A percentile compares a stretch with the other conserved stretches of the same genome.
Evolutionary conservation across 305 asterid genomes (phyloP).

Genomic region (Rubia peregrina): DNA sequence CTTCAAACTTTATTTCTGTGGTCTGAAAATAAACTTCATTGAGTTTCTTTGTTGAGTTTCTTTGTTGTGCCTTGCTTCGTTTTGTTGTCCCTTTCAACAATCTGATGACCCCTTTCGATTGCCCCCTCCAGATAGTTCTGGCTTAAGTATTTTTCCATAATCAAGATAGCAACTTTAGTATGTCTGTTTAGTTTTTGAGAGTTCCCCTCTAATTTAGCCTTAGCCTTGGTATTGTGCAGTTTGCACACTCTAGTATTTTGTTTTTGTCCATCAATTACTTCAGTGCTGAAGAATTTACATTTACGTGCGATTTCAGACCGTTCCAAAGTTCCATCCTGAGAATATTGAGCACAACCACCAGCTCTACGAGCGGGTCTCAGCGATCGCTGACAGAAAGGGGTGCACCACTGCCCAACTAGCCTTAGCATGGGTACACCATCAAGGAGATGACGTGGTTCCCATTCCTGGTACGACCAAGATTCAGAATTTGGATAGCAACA

Average conservation of each 20-base stretch:
- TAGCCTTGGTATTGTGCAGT: neutral
- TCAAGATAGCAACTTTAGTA: neutral
- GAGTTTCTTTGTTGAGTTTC: too few species aligned
- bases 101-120: neutral
- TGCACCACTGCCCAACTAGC: slow-evolving; percentile 11
- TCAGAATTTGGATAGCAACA: slow-evolving; percentile 7
- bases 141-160: neutral
- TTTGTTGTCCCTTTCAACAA: neutral
- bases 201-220: neutral
- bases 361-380: slow-evolving; percentile 4
- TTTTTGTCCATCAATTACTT: neutral
- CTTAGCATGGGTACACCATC: slow-evolving; percentile 9
- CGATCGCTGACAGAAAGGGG: neutral
- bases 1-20: neutral
- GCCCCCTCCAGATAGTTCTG: neutral
- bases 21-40: neutral
- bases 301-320: neutral
- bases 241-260: too few species aligned
- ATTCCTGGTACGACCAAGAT: slow-evolving; percentile 10
- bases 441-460: slow-evolving; percentile 4
- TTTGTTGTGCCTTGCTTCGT: neutral
- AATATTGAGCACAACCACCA: slow-evolving; percentile 17
- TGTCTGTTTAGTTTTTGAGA: neutral
- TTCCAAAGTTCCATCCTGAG: slow-evolving; percentile 19
- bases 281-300: neutral